Evolutionary conservation across 768 basidiomycete species (phyloP), one percentile per base, ranked within the genome.

Genomic region (Russula vinacea): DNA sequence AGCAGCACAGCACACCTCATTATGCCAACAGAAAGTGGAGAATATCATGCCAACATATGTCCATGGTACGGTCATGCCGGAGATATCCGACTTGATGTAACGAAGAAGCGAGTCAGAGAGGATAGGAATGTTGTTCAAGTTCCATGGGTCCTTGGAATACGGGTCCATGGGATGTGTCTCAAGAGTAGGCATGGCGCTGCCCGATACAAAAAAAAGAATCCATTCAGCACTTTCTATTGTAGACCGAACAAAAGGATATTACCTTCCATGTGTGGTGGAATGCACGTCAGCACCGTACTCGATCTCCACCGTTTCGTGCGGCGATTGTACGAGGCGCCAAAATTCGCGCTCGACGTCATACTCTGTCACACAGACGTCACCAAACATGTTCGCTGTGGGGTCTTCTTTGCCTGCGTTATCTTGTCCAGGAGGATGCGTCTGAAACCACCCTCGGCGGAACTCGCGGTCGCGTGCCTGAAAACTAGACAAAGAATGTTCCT

Each of bases 251-350:
- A 73, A 67, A 62, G n/a, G 29, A 49, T 63, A 57, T 65, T 74
- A 95, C 94, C 94, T 98, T 75, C 96, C 96, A 70, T 98, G 94
- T 9, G 92, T 96, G 1, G 94, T 95, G 10, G 94, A 96, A 76
- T 98, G 95, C 39, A 99, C 89, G 74, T 99, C 97, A 1, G 97
- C 97, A n/a, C 97, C 97, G 73, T 99, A 99, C 75, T 99, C 97
- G 39, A 98, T 88, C 74, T 99, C 97, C 19, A 99, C 94, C 0
- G 92, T 95, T 73, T 98, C 95, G 49, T 82, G 79, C 61, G 85
- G 83, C 19, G 89, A 90, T 74, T 97, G 90, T 11, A 98, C 94
- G 56, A 99, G 82, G 39, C 94, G 83, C 97, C 97, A 99, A 71
- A 98, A 99, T 75, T 99, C 96, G 54, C 82, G 80, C 79, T 99